These are phyloP conservation scores for Zasmidium citrigriseum DNA, from an alignment of 2,329 filamentous ascomycete species.

Conservation along the genomic window DNA sequence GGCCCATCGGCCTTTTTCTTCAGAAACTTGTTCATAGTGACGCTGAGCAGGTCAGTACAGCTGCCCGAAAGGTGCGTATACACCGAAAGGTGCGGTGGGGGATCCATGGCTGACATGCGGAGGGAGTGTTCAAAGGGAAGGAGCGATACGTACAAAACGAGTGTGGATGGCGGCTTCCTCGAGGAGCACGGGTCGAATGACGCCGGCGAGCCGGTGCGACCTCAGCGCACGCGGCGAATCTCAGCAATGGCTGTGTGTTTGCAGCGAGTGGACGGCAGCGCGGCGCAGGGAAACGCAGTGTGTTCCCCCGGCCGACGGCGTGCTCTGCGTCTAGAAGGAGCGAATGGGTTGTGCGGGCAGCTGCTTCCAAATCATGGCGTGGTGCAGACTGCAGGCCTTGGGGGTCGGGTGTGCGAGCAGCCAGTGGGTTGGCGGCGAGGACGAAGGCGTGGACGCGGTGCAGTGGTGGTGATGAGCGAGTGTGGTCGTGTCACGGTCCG, in stretches of 20 bases:
- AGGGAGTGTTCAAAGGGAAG: neutral
- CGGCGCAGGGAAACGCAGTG: neutral
- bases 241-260: conserved; percentile 6
- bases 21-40: conserved; percentile 73
- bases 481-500: neutral
- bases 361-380: conserved; percentile 11
- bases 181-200: conserved; percentile 9
- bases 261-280: neutral
- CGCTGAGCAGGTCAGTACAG: conserved; percentile 23
- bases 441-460: neutral
- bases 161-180: conserved; percentile 12
- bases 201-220: conserved; percentile 10
- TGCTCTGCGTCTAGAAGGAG: neutral
- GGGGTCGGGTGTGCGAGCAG: neutral
- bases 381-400: neutral
- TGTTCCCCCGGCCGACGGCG: neutral
- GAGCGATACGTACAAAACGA: conserved; percentile 14
- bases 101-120: neutral
- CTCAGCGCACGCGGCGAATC: conserved; percentile 6
- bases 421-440: neutral
- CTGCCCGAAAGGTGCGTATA: neutral
- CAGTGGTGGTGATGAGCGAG: neutral
- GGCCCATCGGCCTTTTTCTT: conserved; percentile 70
- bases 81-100: neutral
- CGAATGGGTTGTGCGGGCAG: neutral